Conservation (phyloP, 768 basidiomycete species). For the Tricholomella constricta region DNA sequence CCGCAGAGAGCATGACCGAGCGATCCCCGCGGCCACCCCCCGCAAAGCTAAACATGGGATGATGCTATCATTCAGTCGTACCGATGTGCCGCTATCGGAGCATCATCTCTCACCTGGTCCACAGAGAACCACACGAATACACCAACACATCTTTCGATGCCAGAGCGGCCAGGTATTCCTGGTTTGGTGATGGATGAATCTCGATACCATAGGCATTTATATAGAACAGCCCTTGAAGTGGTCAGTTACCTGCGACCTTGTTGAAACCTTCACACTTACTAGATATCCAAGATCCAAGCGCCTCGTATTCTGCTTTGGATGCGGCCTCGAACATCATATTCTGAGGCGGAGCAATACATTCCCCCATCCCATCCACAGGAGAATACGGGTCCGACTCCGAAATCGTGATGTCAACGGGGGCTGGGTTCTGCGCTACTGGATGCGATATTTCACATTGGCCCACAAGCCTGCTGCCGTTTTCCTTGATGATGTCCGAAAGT, state of each 20-base stretch:
- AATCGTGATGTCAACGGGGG: slow-evolving; percentile 32
- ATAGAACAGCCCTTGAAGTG: slow-evolving; percentile 70
- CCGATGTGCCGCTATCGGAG: background rate
- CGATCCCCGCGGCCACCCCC: slow-evolving; percentile 78
- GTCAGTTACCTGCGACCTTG: slow-evolving; percentile 8
- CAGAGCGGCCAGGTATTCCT: slow-evolving; percentile 71
- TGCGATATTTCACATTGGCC: slow-evolving; percentile 96
- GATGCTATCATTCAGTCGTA: slow-evolving; percentile 38
- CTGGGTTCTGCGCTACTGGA: slow-evolving; percentile 49
- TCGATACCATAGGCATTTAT: slow-evolving; percentile 92
- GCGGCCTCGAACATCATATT: slow-evolving; percentile 69
- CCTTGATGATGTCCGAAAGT: slow-evolving; percentile 38
- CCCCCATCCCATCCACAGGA: slow-evolving; percentile 57
- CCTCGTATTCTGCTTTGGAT: slow-evolving; percentile 55
- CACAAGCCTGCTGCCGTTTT: slow-evolving; percentile 74
- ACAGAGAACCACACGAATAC: slow-evolving; percentile 92
- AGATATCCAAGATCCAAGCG: slow-evolving; percentile 60
- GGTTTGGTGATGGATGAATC: slow-evolving; percentile 87
- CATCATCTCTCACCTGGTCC: slow-evolving; percentile 70
- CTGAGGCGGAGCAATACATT: slow-evolving; percentile 43
- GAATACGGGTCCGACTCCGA: slow-evolving; percentile 39
- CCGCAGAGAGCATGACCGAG: slow-evolving; percentile 65
- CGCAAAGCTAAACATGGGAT: slow-evolving; percentile 89
- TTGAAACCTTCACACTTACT: slow-evolving; percentile 43
- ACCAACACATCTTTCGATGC: slow-evolving; percentile 67